Evolutionary conservation across 2,329 filamentous ascomycete genomes (phyloP).

Genomic region (Sclerotinia trifoliorum): DNA sequence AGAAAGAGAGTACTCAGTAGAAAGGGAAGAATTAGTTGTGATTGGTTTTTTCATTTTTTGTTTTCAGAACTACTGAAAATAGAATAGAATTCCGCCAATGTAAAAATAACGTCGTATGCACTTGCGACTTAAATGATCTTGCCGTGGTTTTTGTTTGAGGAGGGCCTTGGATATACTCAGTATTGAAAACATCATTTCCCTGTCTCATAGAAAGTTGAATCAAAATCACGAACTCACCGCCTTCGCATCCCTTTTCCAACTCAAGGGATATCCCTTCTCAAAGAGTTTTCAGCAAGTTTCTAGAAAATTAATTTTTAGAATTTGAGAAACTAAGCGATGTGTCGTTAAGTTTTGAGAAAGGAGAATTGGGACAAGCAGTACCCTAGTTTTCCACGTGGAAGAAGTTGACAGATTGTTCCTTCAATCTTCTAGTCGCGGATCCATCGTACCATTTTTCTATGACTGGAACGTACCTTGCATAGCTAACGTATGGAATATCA

Average conservation of each 20-base stretch:
- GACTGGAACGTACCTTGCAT: background rate
- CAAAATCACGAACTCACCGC: background rate
- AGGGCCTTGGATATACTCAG: conserved; percentile 1
- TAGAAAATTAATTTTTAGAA: conserved; percentile 8
- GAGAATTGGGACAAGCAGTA: background rate
- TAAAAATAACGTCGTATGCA: background rate
- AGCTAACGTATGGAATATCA: background rate
- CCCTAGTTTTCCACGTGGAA: background rate
- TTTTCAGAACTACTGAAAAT: conserved; percentile 4
- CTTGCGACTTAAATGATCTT: background rate
- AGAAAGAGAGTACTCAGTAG: background rate
- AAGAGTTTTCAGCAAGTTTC: background rate
- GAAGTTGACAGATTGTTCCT: conserved; percentile 18
- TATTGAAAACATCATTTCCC: background rate
- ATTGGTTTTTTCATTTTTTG: background rate
- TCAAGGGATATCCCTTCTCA: conserved; percentile 8
- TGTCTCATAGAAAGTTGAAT: background rate
- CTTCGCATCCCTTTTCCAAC: background rate
- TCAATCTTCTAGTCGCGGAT: conserved; percentile 15
- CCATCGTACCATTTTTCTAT: background rate
- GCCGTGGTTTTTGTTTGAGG: background rate
- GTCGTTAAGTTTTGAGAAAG: background rate
- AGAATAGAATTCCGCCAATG: background rate
- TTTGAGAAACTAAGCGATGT: background rate
- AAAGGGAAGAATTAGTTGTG: too few species aligned